Percentiles rank a stretch among this genome's conserved stretches.
phyloP scores from a whole-genome alignment of 768 basidiomycete species.

The Leccinum aurantiacum region DNA sequence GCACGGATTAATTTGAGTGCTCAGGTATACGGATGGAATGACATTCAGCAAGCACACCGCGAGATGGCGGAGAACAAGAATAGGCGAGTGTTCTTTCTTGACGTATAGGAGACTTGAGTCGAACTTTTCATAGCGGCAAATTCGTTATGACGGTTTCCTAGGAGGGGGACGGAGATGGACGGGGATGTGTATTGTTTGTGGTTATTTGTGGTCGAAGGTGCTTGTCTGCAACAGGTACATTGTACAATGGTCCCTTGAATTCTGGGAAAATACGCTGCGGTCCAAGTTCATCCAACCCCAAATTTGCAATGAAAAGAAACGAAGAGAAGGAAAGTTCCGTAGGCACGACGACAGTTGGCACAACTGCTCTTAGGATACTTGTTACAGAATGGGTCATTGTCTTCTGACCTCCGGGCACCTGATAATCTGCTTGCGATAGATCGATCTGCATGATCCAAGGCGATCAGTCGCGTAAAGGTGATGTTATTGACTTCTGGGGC shows the following conservation, averaged over 20 bases:
- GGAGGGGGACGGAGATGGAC: constrained; percentile 3
- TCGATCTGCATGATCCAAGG: not conserved
- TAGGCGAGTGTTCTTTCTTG: constrained; percentile 31
- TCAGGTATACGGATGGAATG: constrained; percentile 77
- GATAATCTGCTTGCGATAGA: constrained; percentile 4
- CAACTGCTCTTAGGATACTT: not conserved
- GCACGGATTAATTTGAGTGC: constrained; percentile 8
- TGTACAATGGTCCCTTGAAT: not conserved
- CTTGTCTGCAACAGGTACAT: not conserved
- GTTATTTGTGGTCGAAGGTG: constrained; percentile 4
- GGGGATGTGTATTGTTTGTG: constrained; percentile 6
- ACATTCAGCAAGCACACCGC: constrained; percentile 76
- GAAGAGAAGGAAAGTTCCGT: constrained; percentile 1
- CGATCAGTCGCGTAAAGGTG: not conserved
- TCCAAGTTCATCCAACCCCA: constrained; percentile 3
- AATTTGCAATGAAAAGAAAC: constrained; percentile 7
- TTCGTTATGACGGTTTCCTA: constrained; percentile 31
- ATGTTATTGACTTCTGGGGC: not conserved
- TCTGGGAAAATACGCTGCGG: not conserved
- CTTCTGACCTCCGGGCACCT: not conserved
- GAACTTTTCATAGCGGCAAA: constrained; percentile 29
- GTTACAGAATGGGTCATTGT: not conserved
- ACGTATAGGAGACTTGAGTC: not conserved
- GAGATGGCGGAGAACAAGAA: constrained; percentile 82
- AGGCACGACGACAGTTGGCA: constrained; percentile 12